These are phyloP conservation scores for Microbotryum lychnidis-dioicae DNA, from an alignment of 1,284 basidiomycete species.

Conservation along the genomic window DNA sequence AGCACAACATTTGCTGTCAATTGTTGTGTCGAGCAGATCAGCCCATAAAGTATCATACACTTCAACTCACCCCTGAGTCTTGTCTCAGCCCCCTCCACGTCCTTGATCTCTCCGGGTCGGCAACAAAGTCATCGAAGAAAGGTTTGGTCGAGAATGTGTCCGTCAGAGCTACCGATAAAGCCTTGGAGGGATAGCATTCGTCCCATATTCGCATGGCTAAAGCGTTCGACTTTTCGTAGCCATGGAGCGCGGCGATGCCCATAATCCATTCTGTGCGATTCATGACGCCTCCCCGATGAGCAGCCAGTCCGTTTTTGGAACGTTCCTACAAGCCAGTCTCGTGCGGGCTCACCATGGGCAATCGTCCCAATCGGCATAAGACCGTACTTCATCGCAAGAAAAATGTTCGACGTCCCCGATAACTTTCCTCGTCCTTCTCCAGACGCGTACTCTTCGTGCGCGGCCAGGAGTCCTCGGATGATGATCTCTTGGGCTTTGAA, in stretches of 20 bases:
- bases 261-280: slow-evolving; percentile 72
- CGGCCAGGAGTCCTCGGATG: slow-evolving; percentile 59
- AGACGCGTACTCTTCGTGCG: slow-evolving; percentile 49
- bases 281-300: background rate
- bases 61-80: slow-evolving; percentile 44
- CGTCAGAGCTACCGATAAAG: slow-evolving; percentile 66
- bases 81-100: slow-evolving; percentile 79
- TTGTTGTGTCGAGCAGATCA: background rate
- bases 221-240: slow-evolving; percentile 67
- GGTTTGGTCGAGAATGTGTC: slow-evolving; percentile 76
- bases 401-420: slow-evolving; percentile 79
- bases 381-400: slow-evolving; percentile 57
- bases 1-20: background rate
- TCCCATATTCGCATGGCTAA: slow-evolving; percentile 78
- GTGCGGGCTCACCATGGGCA: slow-evolving; percentile 23
- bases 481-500: slow-evolving; percentile 72
- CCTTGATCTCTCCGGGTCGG: slow-evolving; percentile 53
- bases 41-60: background rate
- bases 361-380: slow-evolving; percentile 50
- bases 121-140: slow-evolving; percentile 66
- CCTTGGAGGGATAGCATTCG: slow-evolving; percentile 40
- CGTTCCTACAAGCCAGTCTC: too few species aligned
- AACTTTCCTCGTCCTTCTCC: slow-evolving; percentile 50
- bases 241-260: slow-evolving; percentile 76
- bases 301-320: too few species aligned